Evolutionary conservation across 495 filamentous ascomycete genomes (phyloP), one percentile per base, ranked within the genome.

Genomic region (Xylaria cubensis): DNA sequence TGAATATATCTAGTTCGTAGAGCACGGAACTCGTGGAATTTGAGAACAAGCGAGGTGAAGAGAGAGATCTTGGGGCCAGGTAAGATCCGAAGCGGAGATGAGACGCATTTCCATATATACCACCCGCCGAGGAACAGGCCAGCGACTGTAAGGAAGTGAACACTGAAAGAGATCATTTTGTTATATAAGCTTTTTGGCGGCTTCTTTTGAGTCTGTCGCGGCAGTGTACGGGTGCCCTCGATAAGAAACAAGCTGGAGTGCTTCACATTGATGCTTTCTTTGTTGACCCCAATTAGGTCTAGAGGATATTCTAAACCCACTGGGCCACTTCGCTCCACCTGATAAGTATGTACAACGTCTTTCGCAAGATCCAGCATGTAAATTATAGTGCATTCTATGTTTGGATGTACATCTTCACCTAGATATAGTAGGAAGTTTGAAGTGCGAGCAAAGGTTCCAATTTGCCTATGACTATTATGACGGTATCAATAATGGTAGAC

Each of bases 1-100:
- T 91, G 89, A 55, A 92, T 82, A 55, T 85, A 88, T 39, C 78
- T 74, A 0, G 89, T 89, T 32, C 89, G 81, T n/a, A 80, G 80
- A 4, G 83, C 84, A 7, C 76, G 82, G 58, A 91, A 86, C 71
- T 90, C 88, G 71, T 90, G 84, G 69, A 83, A 89, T 59, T 89
- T 90, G 67, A 90, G 80, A 3, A 83, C 75, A 15, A 86, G 65
- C 19, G 87, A 85, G 0, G 87, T 90, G 70, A 88, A 84, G 3
- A 80, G 77, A 29, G 89, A 86, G 58, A 84, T 76, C 79, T 77
- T 82, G 1, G 89, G 88, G 0, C 89, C 89, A 0, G 89, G 88
- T 59, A 91, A 67, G 19, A 75, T 74, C 71, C 80, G 78, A 62
- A 87, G 78, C 0, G 85, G 84, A 34, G 84, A 86, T 7, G 68